phyloP scores from a whole-genome alignment of 176 grass and related monocot species.

The Melocanna baccifera region DNA sequence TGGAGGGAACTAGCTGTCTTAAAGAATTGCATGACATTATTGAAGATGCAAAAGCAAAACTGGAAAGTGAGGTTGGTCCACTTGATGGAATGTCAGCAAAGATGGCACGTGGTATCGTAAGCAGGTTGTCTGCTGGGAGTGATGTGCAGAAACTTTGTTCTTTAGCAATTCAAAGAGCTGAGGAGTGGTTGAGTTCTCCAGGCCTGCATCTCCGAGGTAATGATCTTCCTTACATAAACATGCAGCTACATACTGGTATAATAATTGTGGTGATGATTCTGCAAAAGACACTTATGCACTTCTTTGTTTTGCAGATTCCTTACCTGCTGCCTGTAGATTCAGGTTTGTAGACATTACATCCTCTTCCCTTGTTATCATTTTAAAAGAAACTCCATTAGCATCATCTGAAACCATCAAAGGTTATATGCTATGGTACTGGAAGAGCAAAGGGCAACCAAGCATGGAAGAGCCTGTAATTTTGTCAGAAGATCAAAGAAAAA shows the following conservation, averaged over 20 bases:
- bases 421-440: conserved; percentile 96
- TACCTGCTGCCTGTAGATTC: conserved; percentile 85
- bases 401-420: conserved; percentile 57
- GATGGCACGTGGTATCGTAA: conserved; percentile 95
- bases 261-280: conserved; percentile 12
- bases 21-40: conserved; percentile 85
- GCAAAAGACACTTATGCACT: conserved; percentile 13
- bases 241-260: neutral
- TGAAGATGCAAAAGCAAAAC: conserved; percentile 76
- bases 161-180: conserved; percentile 72
- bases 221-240: conserved; percentile 18
- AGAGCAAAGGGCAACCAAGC: conserved; percentile 58
- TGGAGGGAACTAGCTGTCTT: conserved; percentile 65
- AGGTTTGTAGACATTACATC: conserved; percentile 77
- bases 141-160: conserved; percentile 86
- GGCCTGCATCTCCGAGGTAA: conserved; percentile 63
- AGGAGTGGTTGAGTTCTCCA: conserved; percentile 64
- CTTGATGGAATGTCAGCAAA: conserved; percentile 91
- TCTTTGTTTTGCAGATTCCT: conserved; percentile 73
- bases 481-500: conserved; percentile 76
- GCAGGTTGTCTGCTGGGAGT: conserved; percentile 69
- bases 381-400: conserved; percentile 59
- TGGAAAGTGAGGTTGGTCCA: conserved; percentile 91
- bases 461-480: conserved; percentile 56
- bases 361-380: conserved; percentile 67